Base-by-base conservation (phyloP, 1,139 yeast genomes). In the Candida sojae region DNA sequence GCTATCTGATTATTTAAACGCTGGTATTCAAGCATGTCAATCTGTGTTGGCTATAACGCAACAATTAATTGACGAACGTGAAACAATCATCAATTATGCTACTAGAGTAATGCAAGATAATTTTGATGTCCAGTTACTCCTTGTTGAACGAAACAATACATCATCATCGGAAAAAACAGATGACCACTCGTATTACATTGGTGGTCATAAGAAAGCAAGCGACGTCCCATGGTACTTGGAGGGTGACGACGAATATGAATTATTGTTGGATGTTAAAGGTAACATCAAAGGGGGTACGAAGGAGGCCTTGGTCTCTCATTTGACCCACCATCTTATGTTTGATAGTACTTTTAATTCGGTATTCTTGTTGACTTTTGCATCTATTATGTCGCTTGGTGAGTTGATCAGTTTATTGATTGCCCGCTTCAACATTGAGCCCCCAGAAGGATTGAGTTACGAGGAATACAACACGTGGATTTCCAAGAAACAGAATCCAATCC, bases 231-330 rank as follows among this genome's bases (percentile, higher is more conserved):
- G 97, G 97, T 90, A 77, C 61, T 69, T 91, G 58, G 89, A 83
- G 53, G 84, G 90, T 30, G 96, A 89, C 55, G 84, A 84, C 48
- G 96, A 88, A 53, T 82, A 74, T 53, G 88, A 84, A 52, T 71
- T 92, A 50, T 73, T 89, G 26, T 83, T 83, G 57, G 96, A 91
- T 57, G 71, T 82, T 37, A 84, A 84, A 53, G 95, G 93, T 2
- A 76, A 77, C 45, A 78, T 92, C 44, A 86, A 87, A 61, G 98
- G 97, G 42, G 98, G 98, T 5, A 84, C 96, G 0, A 80, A 83
- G 49, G 84, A 80, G 47, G 96, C 96, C 0, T 70, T 93, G 47
- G 78, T 93, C 10, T 88, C 93, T 45, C 91, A 88, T 63, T 74
- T 93, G 52, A 89, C 97, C 0, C 88, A 87, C 59, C 97, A 92